Conservation (phyloP, 75 land plant species). For the Gnetum montanum region DNA sequence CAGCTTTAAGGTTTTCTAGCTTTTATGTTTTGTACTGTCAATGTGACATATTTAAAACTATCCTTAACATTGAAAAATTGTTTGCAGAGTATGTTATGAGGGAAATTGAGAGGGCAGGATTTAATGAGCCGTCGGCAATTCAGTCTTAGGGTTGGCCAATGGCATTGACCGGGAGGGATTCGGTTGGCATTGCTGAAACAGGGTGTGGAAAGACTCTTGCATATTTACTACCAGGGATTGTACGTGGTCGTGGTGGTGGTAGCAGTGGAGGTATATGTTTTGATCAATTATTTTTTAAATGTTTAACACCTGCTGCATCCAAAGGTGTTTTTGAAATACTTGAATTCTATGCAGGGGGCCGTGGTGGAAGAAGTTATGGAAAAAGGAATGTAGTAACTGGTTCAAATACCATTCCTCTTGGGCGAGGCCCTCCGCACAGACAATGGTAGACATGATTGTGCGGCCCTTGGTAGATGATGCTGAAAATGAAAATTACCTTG, state of each 20-base stretch:
- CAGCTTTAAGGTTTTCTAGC: too few relatives aligned
- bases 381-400: conserved; percentile 42
- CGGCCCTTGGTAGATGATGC: too few relatives aligned
- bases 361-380: conserved; percentile 40
- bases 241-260: conserved; percentile 32
- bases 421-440: conserved; percentile 22
- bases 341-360: conserved; percentile 26
- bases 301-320: neutral
- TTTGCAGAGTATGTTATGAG: conserved; percentile 68
- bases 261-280: conserved; percentile 14
- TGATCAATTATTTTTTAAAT: neutral
- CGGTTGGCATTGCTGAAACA: conserved; percentile 92
- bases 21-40: too few relatives aligned
- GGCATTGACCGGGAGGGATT: conserved; percentile 93
- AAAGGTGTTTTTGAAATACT: neutral
- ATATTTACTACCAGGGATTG: conserved; percentile 78
- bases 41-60: too few relatives aligned
- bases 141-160: conserved; percentile 99
- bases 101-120: conserved; percentile 70
- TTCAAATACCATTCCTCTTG: conserved; percentile 72
- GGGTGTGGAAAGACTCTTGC: conserved; percentile 95
- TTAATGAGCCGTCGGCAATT: conserved; percentile 88
- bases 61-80: too few relatives aligned
- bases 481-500: too few relatives aligned
- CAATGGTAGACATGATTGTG: conserved; percentile 21